Evolutionary conservation across 2,329 filamentous ascomycete genomes (phyloP).

Genomic region (Penicillium sp.): DNA sequence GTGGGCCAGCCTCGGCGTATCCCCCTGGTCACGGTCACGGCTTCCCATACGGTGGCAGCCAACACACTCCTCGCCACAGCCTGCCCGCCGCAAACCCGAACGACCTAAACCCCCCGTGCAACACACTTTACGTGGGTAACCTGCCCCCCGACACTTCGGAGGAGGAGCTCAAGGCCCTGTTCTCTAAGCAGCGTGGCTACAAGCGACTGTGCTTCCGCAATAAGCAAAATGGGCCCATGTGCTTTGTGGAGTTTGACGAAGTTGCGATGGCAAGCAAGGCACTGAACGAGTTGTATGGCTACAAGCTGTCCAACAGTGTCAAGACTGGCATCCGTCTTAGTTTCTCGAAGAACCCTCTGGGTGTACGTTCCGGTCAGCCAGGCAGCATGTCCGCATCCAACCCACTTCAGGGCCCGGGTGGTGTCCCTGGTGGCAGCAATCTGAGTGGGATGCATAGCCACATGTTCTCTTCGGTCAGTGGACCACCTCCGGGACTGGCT

Average conservation of each 20-base stretch:
- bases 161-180: slow-evolving; percentile 92
- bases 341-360: slow-evolving; percentile 96
- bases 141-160: slow-evolving; percentile 90
- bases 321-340: slow-evolving; percentile 95
- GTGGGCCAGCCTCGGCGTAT: slow-evolving; percentile 61
- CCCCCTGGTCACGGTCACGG: slow-evolving; percentile 62
- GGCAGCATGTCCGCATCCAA: slow-evolving; percentile 59
- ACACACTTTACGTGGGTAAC: slow-evolving; percentile 98
- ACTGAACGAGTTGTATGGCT: slow-evolving; percentile 86
- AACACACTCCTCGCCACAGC: slow-evolving; percentile 67
- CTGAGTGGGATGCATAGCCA: slow-evolving; percentile 61
- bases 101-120: slow-evolving; percentile 96
- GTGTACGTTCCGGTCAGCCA: slow-evolving; percentile 79
- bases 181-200: slow-evolving; percentile 91
- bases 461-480: slow-evolving; percentile 71
- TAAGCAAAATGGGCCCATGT: slow-evolving; percentile 96
- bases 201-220: slow-evolving; percentile 94
- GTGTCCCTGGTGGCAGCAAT: slow-evolving; percentile 65
- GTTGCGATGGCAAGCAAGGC: slow-evolving; percentile 90
- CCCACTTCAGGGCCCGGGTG: slow-evolving; percentile 57
- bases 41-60: slow-evolving; percentile 60
- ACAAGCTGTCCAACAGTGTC: slow-evolving; percentile 84
- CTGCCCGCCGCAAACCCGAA: slow-evolving; percentile 91
- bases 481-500: slow-evolving; percentile 81
- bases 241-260: slow-evolving; percentile 98